Percentiles rank a stretch among this genome's conserved stretches.
phyloP scores from a whole-genome alignment of 208 protist species.

The Leishmania amazonensis region DNA sequence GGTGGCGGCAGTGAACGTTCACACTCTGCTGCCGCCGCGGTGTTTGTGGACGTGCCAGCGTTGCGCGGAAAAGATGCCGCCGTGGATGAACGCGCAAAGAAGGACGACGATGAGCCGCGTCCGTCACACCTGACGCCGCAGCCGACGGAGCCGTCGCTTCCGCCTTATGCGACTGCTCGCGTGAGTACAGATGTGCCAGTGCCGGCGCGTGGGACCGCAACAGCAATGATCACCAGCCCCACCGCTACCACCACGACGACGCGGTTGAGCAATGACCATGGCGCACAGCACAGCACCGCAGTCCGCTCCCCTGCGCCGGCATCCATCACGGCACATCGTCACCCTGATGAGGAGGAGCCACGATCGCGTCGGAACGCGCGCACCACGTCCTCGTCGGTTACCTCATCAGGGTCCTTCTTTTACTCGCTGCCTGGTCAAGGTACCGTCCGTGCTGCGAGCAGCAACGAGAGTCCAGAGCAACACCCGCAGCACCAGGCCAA shows the following conservation, averaged over 20 bases:
- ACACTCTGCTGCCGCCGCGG: neutral
- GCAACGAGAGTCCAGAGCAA: neutral
- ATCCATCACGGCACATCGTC: neutral
- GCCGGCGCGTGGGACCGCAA: neutral
- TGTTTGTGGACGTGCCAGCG: neutral
- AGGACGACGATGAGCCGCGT: neutral
- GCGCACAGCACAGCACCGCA: neutral
- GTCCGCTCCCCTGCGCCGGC: neutral
- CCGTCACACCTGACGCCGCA: neutral
- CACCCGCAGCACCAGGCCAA: neutral
- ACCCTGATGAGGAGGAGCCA: neutral
- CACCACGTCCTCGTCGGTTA: neutral
- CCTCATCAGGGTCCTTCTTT: constrained; percentile 14
- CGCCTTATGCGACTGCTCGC: neutral
- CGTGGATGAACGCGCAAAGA: neutral
- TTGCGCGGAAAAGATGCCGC: neutral
- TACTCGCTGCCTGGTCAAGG: constrained; percentile 17
- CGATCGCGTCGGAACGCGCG: neutral
- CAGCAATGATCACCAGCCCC: neutral
- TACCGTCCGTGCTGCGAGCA: neutral
- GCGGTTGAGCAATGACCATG: neutral
- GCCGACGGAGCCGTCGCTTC: neutral
- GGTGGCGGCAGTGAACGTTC: neutral
- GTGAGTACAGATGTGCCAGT: neutral
- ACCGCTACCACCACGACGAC: neutral